These are phyloP conservation scores for Ormosia semicastrata DNA, from an alignment of 306 rosid genomes.

Conservation along the genomic window DNA sequence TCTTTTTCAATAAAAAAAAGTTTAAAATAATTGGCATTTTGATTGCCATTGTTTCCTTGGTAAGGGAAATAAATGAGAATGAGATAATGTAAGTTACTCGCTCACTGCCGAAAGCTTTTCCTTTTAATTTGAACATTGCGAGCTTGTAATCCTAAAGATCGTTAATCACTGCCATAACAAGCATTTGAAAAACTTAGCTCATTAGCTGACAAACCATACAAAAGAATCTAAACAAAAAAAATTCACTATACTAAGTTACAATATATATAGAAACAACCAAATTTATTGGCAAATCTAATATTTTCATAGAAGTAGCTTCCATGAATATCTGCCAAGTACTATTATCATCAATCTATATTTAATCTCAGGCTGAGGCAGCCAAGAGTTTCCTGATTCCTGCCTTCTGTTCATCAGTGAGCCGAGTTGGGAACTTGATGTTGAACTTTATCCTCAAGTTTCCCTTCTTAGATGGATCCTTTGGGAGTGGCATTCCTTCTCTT, in stretches of 20 bases:
- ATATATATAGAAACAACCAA: neutral
- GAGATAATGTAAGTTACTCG: neutral
- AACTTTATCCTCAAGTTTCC: conserved; percentile 63
- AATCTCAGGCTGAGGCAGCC: conserved; percentile 26
- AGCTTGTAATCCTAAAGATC: too few relatives aligned
- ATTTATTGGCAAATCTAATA: neutral
- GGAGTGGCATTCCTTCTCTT: conserved; percentile 63
- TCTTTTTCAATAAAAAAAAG: neutral
- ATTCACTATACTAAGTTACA: neutral
- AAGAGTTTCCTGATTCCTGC: conserved; percentile 59
- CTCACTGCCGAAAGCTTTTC: neutral
- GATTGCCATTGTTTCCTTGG: neutral
- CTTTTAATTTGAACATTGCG: neutral
- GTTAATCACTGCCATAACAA: neutral
- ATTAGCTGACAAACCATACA: neutral
- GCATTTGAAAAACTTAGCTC: neutral
- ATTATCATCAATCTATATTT: neutral
- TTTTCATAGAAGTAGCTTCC: neutral
- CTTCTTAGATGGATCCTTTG: conserved; percentile 58
- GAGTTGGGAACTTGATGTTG: conserved; percentile 54
- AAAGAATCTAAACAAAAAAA: neutral
- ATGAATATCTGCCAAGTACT: neutral
- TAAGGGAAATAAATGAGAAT: neutral
- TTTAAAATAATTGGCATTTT: neutral
- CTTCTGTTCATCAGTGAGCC: conserved; percentile 60